Percentiles rank a stretch among this genome's conserved stretches.
These are phyloP conservation scores for Yamadazyma aaseri DNA, from an alignment of 1,139 yeast species.

Conservation along the genomic window DNA sequence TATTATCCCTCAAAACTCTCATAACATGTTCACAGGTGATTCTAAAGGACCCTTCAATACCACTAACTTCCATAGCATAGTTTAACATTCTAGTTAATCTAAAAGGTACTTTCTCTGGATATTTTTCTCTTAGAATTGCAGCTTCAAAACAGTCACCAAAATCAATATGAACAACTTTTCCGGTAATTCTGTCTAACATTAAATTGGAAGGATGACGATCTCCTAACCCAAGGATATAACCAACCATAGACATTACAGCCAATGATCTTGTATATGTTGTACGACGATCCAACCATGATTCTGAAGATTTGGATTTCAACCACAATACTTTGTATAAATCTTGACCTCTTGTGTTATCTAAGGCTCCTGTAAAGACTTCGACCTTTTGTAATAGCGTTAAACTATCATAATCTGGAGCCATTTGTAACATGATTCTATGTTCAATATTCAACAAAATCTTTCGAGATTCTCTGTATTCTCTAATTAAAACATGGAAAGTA, in stretches of 20 bases:
- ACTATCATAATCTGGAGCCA: constrained; percentile 97
- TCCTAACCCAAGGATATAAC: constrained; percentile 92
- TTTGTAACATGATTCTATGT: constrained; percentile 92
- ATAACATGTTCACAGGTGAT: constrained; percentile 97
- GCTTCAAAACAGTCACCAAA: constrained; percentile 99
- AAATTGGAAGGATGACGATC: constrained; percentile 97
- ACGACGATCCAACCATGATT: constrained; percentile 96
- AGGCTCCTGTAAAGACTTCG: constrained; percentile 93
- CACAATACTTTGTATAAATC: constrained; percentile 93
- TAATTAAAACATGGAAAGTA: constrained; percentile 89
- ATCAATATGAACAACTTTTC: constrained; percentile 95
- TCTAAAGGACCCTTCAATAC: constrained; percentile 95
- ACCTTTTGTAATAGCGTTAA: constrained; percentile 87
- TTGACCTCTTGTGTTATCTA: constrained; percentile 95
- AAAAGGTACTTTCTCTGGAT: constrained; percentile 98
- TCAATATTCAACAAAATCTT: constrained; percentile 89
- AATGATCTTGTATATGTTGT: constrained; percentile 93
- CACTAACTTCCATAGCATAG: constrained; percentile 98
- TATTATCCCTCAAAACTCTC: constrained; percentile 89
- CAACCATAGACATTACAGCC: constrained; percentile 99
- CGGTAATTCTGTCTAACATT: constrained; percentile 92
- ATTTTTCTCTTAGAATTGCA: constrained; percentile 92
- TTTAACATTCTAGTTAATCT: constrained; percentile 95
- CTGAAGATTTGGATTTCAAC: constrained; percentile 94
- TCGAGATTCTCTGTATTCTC: constrained; percentile 89